Evolutionary conservation across 2,329 filamentous ascomycete genomes (phyloP), one percentile per base, ranked within the genome.

Genomic region (Helotiales sp.): DNA sequence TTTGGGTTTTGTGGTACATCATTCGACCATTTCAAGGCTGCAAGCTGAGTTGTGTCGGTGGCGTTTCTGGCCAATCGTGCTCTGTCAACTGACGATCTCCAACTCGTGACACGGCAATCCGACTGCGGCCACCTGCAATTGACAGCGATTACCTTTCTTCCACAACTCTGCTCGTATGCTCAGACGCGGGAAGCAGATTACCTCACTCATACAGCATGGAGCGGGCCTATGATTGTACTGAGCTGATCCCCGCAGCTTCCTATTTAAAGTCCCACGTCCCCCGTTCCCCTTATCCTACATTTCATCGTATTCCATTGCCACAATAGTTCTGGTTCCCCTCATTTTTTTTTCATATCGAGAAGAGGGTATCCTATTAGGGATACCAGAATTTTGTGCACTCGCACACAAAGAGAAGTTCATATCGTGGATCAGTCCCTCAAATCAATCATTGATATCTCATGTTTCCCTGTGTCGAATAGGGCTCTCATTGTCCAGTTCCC

Each of bases 391-490:
- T 50, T 22, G n/a, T n/a, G 37, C 66, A 55, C 37, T 67, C 62
- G 64, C 66, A 64, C 54, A 68, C 71, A 66, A 63, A 69, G 70
- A 69, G 50, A 71, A 71, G 17, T 67, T 69, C 65, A 67, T 65
- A 67, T 70, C 61, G 65, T 68, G 66, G 67, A 71, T 64, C 67
- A 69, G 67, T 73, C 64, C 69, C 67, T 72, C 69, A 66, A 57
- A 67, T 66, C 63, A 59, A 60, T 67, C 65, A 26, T 69, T 70
- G 68, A 73, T 68, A 71, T 68, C 60, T 69, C 55, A 55, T 69
- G 58, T 69, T 69, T 63, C 24, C 69, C 65, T 70, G 65, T 70
- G 61, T 22, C 61, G 45, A 69, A 65, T 61, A 37, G 17, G 70
- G 60, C 66, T 58, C 64, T 64, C 61, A 64, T 52, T 64, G 47